Conservation (phyloP, 2,329 filamentous ascomycete genomes). For the Ophiostoma piceae region DNA sequence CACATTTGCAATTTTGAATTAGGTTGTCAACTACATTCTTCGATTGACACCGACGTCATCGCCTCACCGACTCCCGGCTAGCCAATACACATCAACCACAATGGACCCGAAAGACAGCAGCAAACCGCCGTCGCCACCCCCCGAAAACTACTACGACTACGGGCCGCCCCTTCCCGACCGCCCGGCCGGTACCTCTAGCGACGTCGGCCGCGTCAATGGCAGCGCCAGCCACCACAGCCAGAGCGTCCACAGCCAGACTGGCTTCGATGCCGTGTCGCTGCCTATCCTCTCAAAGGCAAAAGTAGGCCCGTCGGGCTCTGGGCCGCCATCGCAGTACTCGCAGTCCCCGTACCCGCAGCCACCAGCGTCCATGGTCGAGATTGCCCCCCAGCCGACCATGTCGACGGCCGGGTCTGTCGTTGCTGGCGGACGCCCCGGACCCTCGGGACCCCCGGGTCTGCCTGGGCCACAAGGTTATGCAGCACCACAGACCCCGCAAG, state of each 20-base stretch:
- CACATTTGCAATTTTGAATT: neutral
- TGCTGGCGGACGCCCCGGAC: neutral
- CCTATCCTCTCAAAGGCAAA: neutral
- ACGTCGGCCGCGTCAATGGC: neutral
- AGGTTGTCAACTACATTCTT: neutral
- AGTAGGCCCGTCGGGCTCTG: neutral
- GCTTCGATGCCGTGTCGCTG: neutral
- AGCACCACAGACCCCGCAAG: neutral
- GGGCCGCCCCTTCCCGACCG: neutral
- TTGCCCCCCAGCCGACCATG: conserved; percentile 27
- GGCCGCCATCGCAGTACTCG: neutral
- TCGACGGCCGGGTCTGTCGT: conserved; percentile 25
- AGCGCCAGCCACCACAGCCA: neutral
- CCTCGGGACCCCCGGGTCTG: neutral
- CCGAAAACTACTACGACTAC: conserved; percentile 5
- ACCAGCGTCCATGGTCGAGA: conserved; percentile 23
- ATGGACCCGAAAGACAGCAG: neutral
- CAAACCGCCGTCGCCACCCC: conserved; percentile 1
- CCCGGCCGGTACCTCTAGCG: neutral
- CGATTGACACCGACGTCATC: neutral
- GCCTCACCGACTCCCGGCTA: neutral
- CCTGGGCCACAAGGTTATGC: neutral
- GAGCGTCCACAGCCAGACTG: neutral
- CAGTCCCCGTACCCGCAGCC: neutral
- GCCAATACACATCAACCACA: neutral